A percentile compares a stretch with the other conserved stretches of the same genome.
phyloP scores from a whole-genome alignment of 257 asterid genomes.

The Solanum tarapatanum region DNA sequence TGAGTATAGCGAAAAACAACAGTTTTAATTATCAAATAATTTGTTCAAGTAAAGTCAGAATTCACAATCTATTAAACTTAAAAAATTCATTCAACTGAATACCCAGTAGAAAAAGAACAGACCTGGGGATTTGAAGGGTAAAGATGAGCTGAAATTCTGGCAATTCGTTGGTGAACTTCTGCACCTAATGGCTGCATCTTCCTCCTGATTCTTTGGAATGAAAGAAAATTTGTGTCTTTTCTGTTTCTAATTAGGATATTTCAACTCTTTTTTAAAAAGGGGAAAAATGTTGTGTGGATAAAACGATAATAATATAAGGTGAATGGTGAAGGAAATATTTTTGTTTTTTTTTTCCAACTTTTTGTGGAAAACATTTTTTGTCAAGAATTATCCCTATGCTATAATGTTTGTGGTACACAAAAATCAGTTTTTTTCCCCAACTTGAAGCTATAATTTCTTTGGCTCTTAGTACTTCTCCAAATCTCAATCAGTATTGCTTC shows the following conservation, averaged over 20 bases:
- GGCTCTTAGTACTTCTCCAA: neutral
- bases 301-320: neutral
- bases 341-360: neutral
- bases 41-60: neutral
- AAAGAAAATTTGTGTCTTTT: too few relatives aligned
- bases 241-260: neutral
- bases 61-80: neutral
- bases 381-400: conserved; percentile 32
- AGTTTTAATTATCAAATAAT: neutral
- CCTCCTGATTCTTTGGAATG: neutral
- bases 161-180: conserved; percentile 60
- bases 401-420: conserved; percentile 54
- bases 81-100: neutral
- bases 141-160: conserved; percentile 82
- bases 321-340: neutral
- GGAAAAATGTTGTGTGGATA: neutral
- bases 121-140: conserved; percentile 69
- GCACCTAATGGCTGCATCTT: conserved; percentile 16
- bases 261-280: neutral
- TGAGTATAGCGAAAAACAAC: neutral
- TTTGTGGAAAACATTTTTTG: conserved; percentile 21
- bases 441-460: neutral
- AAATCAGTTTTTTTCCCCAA: neutral
- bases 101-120: neutral
- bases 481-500: neutral